These are phyloP conservation scores for Curvularia eragrostidis DNA, from an alignment of 2,329 filamentous ascomycete genomes.

Conservation along the genomic window DNA sequence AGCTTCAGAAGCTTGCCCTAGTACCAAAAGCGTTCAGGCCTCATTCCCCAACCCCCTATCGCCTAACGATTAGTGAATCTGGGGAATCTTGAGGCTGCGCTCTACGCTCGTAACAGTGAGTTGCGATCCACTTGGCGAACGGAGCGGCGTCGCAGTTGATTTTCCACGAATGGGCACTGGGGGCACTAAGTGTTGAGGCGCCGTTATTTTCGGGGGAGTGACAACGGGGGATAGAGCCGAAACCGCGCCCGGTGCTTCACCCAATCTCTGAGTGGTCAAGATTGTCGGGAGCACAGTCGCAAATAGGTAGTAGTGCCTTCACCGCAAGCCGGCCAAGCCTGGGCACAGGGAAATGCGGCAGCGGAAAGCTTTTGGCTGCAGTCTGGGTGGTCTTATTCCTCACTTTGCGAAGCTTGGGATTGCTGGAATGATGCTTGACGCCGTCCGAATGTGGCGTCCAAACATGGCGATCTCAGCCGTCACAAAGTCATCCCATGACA, in stretches of 20 bases:
- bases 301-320: slow-evolving; percentile 22
- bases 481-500: background rate
- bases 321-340: slow-evolving; percentile 31
- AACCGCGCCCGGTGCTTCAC: slow-evolving; percentile 19
- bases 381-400: slow-evolving; percentile 30
- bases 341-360: slow-evolving; percentile 20
- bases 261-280: slow-evolving; percentile 28
- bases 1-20: slow-evolving; percentile 32
- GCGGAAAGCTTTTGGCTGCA: slow-evolving; percentile 36
- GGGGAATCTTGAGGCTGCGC: slow-evolving; percentile 37
- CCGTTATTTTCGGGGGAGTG: slow-evolving; percentile 15
- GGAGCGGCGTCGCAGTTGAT: slow-evolving; percentile 18
- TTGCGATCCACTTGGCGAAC: slow-evolving; percentile 23
- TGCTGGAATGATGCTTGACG: background rate
- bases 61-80: slow-evolving; percentile 11
- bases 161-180: slow-evolving; percentile 39
- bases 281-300: slow-evolving; percentile 21
- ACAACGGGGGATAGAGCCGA: slow-evolving; percentile 20
- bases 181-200: slow-evolving; percentile 11
- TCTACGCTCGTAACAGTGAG: slow-evolving; percentile 20
- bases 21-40: slow-evolving; percentile 14
- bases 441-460: background rate
- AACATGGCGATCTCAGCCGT: background rate
- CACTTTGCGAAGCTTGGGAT: slow-evolving; percentile 6
- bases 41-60: slow-evolving; percentile 7